Evolutionary conservation across 495 filamentous ascomycete species (phyloP).

Genomic region (Cercophora samala): DNA sequence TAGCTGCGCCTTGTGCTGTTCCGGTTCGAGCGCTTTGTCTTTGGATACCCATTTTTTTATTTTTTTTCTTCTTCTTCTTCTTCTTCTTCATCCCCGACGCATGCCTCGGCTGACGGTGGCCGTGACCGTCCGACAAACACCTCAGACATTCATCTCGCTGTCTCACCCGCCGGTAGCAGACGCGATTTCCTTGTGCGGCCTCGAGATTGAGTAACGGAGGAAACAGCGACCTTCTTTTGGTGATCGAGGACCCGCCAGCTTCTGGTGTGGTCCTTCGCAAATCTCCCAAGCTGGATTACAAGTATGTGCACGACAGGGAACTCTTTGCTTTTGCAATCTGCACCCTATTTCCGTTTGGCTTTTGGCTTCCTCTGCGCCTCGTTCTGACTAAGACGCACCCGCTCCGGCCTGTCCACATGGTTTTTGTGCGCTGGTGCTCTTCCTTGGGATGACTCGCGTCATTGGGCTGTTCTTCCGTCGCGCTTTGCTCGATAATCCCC

Average conservation of each 20-base stretch:
- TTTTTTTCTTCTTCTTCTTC: background rate
- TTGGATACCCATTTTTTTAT: background rate
- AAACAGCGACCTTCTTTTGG: slow-evolving; percentile 10
- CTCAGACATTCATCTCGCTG: slow-evolving; percentile 4
- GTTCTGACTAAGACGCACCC: background rate
- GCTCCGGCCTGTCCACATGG: too few species aligned
- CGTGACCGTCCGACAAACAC: background rate
- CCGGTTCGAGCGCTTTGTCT: background rate
- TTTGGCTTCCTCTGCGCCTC: background rate
- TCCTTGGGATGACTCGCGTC: slow-evolving; percentile 1
- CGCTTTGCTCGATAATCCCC: background rate
- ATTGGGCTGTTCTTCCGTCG: background rate
- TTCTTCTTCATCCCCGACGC: background rate
- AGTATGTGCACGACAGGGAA: slow-evolving; percentile 23
- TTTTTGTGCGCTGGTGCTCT: too few species aligned
- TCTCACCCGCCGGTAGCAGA: slow-evolving; percentile 1
- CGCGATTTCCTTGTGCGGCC: slow-evolving; percentile 6
- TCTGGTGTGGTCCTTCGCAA: slow-evolving; percentile 32
- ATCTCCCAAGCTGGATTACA: slow-evolving; percentile 30
- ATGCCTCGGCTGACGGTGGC: slow-evolving; percentile 3
- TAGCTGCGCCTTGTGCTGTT: background rate
- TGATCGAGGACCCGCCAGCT: slow-evolving; percentile 32
- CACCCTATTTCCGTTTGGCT: background rate
- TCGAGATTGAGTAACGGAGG: slow-evolving; percentile 8
- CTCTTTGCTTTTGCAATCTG: background rate